Conservation (phyloP, 257 asterid genomes). For the Penstemon barbatus region DNA sequence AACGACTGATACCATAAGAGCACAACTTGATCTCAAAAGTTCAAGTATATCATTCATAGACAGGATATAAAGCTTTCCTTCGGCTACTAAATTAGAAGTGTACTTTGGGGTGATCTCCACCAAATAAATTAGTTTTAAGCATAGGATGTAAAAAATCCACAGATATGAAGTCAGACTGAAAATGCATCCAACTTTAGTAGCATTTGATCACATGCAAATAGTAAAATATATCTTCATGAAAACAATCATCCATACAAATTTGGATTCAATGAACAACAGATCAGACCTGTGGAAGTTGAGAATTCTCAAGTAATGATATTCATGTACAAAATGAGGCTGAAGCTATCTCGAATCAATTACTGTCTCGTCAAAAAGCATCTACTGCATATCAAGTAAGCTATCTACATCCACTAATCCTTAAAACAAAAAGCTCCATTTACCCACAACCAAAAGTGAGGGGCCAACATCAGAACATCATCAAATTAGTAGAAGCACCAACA, state of each 20-base stretch:
- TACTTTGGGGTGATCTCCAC: not conserved
- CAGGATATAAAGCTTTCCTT: not conserved
- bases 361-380: slow-evolving; percentile 16
- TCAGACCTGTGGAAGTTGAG: slow-evolving; percentile 35
- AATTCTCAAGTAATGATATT: slow-evolving; percentile 19
- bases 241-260: slow-evolving; percentile 23
- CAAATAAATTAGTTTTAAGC: not conserved
- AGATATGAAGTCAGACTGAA: slow-evolving; percentile 13
- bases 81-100: not conserved
- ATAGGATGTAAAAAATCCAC: slow-evolving; percentile 2
- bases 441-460: slow-evolving; percentile 8
- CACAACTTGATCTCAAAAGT: not conserved
- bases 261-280: slow-evolving; percentile 28
- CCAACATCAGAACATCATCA: slow-evolving; percentile 73
- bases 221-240: slow-evolving; percentile 19
- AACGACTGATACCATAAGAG: not conserved
- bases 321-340: slow-evolving; percentile 17
- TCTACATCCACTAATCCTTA: slow-evolving; percentile 2
- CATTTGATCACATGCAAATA: slow-evolving; percentile 22
- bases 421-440: slow-evolving; percentile 10
- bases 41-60: not conserved
- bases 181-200: slow-evolving; percentile 24
- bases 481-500: slow-evolving; percentile 79
- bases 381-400: slow-evolving; percentile 18
- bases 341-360: slow-evolving; percentile 14